Base-by-base conservation (phyloP, 176 grass and related monocot genomes). In the Zizania latifolia region DNA sequence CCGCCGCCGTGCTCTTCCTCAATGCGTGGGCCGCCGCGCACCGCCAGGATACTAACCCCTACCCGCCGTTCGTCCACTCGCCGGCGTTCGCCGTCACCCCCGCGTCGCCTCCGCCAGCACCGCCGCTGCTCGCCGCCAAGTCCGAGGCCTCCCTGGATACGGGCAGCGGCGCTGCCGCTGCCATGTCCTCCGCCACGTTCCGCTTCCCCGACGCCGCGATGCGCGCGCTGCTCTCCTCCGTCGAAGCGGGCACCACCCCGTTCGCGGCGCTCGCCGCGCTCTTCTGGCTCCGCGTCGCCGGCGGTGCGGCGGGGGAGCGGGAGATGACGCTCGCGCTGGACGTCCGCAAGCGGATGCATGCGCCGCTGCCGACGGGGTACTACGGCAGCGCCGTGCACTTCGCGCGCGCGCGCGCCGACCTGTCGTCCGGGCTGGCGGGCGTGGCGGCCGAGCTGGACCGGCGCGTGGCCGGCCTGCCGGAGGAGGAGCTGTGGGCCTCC, bases 141-240 rank as follows among this genome's bases (percentile, higher is more conserved):
- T 86, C 85, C 13, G 2, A 39, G 4, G 15, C 54, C 11, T 35
- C 38, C 59, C 28, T 76, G 26, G 10, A 77, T 50, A 1, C 76
- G 15, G 8, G 33, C 0, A 2, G 14, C n/a, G n/a, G n/a, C 22
- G 5, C 59, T 6, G 8, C 22, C 12, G 5, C 51, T n/a, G n/a
- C n/a, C 33, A 86, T 89, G 81, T 88, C 90, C 34, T 90, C 93
- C 10, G 90, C 80, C 51, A 97, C 93, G 3, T 97, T 97, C 70
- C 75, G 71, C 71, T 97, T 97, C 86, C 74, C 86, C 0, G 80
- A 81, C 14, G 6, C 53, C 50, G 70, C 86, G 22, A 62, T 93
- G 66, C 72, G 50, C 74, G 74, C 70, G 60, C 66, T 73, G 44
- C 79, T 91, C 38, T 30, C 86, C 35, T 38, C 82, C 62, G 58